Evolutionary conservation across 208 protist species (phyloP), one percentile per base, ranked within the genome.

Genomic region (Acanthamoeba sp.): DNA sequence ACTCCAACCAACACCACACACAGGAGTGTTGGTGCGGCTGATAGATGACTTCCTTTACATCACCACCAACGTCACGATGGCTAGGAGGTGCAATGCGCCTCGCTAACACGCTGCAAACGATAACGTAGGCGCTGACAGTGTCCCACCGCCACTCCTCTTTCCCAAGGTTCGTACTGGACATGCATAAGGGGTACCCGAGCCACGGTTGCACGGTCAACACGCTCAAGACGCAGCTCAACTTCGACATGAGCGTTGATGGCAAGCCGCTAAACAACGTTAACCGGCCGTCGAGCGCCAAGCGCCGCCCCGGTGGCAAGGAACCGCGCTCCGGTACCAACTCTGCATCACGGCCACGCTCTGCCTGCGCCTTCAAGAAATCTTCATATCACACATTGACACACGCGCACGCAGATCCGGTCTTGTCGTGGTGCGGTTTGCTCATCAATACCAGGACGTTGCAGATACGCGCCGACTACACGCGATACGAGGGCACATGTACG

Each of bases 21-120:
- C 42, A 94, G 90, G 90, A 14, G 64, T 94, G 50, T 38, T 94
- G 62, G 73, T 84, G 36, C 64, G 90, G 22, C 42, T 94, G 50
- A 94, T 94, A 24, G 90, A 94, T 45, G 90, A 94, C 40, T 94
- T 94, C 57, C 73, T 94, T 38, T 94, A 85, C 73, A 94, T 94
- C 27, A 94, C 90, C 24, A 84, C 69, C 5, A 85, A 45, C 40
- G 42, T 18, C 24, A 34, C 42, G 34, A 94, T 85, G 90, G 90
- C 90, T 1, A 34, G 85, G 32, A 71, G 59, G 57, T 92, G n/a
- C n/a, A n/a, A 50, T 29, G 20, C n/a, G 27, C 9, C 6, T 36
- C 0, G n/a, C 45, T 50, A 50, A 50, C 45, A 9, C 45, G 5
- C 45, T 50, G 45, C n/a, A n/a, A n/a, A n/a, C n/a, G n/a, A n/a